Percentiles rank a stretch among this genome's conserved stretches.
Evolutionary conservation across 805 yeast genomes (phyloP).

Genomic region (Saccharomyces eubayanus): DNA sequence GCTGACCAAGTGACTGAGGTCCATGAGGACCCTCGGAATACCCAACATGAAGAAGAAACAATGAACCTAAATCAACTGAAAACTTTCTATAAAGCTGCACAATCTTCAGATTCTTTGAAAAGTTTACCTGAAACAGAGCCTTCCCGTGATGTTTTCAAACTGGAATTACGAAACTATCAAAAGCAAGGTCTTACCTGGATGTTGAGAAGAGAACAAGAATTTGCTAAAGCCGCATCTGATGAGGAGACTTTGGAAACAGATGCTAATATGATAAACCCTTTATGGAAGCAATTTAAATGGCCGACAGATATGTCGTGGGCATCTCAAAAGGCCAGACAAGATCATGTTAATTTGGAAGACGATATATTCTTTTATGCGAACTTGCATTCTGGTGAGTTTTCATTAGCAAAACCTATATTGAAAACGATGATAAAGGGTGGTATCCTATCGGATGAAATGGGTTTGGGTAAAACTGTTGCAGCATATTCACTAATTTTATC

Average conservation of each 20-base stretch:
- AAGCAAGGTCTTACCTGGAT: constrained; percentile 83
- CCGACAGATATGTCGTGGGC: constrained; percentile 45
- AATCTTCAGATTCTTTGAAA: constrained; percentile 47
- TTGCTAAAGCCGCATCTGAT: constrained; percentile 24
- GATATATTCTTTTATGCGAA: constrained; percentile 57
- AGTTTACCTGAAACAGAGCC: constrained; percentile 58
- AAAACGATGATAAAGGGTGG: constrained; percentile 66
- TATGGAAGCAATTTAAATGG: constrained; percentile 78
- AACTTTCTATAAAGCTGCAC: constrained; percentile 65
- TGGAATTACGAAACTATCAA: constrained; percentile 68
- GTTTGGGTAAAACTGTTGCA: constrained; percentile 87
- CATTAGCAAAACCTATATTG: constrained; percentile 57
- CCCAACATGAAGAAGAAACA: constrained; percentile 31
- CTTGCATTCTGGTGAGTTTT: constrained; percentile 70
- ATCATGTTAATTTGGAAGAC: constrained; percentile 1
- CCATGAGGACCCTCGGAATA: constrained; percentile 3
- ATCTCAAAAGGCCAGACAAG: constrained; percentile 16
- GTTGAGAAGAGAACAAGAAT: constrained; percentile 68
- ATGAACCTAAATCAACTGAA: constrained; percentile 66
- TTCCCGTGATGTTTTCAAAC: constrained; percentile 39
- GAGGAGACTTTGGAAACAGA: constrained; percentile 31
- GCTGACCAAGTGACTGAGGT: constrained; percentile 4
- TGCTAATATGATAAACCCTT: constrained; percentile 62
- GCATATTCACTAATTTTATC: constrained; percentile 65
- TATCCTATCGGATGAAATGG: constrained; percentile 93